phyloP scores from a whole-genome alignment of 163 green algal species.

The Scenedesmus sp. region DNA sequence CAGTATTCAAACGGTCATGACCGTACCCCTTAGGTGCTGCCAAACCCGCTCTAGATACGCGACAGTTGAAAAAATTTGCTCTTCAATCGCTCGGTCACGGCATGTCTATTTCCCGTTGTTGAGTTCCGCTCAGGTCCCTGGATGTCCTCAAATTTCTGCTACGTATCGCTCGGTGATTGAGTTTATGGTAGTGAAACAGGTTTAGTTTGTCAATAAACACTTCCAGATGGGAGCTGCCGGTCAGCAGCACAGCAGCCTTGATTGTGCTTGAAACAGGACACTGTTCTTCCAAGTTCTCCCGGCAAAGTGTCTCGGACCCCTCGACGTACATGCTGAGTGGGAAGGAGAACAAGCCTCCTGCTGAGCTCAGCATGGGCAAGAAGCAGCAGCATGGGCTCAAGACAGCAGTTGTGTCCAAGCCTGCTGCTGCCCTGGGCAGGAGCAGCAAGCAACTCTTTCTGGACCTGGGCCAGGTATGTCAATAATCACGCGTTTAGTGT shows the following conservation, averaged over 20 bases:
- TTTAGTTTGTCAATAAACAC: no score
- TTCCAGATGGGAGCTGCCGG: no score
- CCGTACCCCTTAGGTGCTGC: background rate
- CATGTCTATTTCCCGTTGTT: background rate
- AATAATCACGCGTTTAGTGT: background rate
- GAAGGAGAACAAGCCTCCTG: conserved; percentile 29
- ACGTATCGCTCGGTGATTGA: no score
- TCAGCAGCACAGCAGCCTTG: background rate
- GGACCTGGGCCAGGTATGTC: conserved; percentile 44
- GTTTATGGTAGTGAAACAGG: background rate
- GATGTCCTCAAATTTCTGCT: background rate
- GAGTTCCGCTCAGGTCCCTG: conserved; percentile 6
- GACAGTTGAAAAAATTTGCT: background rate
- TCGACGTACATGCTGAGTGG: background rate
- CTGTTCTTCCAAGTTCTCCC: background rate
- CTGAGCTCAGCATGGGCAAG: background rate
- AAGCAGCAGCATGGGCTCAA: conserved; percentile 11
- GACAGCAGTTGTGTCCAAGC: background rate
- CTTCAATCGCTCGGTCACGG: no score
- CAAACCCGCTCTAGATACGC: background rate
- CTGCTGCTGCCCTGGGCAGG: background rate
- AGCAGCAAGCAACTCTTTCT: conserved; percentile 44
- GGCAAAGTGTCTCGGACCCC: background rate
- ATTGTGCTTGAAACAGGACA: background rate
- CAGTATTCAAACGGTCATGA: background rate